phyloP scores from a whole-genome alignment of 306 rosid species.

The Fagus crenata region DNA sequence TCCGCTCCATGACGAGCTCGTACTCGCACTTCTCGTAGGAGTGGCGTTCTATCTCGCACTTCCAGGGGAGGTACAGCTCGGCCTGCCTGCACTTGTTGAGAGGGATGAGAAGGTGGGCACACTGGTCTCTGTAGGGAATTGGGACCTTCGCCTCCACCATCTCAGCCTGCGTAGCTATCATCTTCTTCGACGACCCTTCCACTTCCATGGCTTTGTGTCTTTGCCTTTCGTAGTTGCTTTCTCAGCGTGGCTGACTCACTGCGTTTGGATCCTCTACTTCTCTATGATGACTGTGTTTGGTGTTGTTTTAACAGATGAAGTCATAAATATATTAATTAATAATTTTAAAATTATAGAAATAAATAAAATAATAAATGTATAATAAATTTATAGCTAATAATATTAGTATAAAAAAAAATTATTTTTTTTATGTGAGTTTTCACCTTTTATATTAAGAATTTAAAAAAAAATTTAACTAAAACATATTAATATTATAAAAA shows the following conservation, averaged over 20 bases:
- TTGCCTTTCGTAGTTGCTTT: background rate
- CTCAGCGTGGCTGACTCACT: background rate
- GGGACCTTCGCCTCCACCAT: conserved; percentile 92
- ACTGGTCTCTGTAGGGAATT: conserved; percentile 75
- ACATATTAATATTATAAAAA: no score
- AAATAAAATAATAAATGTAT: no score
- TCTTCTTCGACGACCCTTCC: conserved; percentile 86
- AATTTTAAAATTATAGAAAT: no score
- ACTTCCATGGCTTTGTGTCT: conserved; percentile 43
- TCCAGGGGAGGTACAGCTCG: conserved; percentile 89
- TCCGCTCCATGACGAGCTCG: conserved; percentile 93
- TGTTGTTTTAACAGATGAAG: no score
- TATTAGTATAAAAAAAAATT: no score
- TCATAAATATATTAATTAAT: no score
- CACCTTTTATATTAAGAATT: no score
- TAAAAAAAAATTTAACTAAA: no score
- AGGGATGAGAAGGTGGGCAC: conserved; percentile 90
- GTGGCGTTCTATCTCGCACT: conserved; percentile 82
- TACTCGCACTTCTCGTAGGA: conserved; percentile 87
- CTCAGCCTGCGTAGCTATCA: conserved; percentile 92
- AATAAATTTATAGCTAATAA: no score
- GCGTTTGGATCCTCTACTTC: no score
- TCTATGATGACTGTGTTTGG: no score
- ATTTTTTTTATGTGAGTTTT: no score
- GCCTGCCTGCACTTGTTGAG: conserved; percentile 92